Percentiles rank a stretch among this genome's conserved stretches.
phyloP scores from a whole-genome alignment of 768 basidiomycete genomes.

The Pleurotus giganteus region DNA sequence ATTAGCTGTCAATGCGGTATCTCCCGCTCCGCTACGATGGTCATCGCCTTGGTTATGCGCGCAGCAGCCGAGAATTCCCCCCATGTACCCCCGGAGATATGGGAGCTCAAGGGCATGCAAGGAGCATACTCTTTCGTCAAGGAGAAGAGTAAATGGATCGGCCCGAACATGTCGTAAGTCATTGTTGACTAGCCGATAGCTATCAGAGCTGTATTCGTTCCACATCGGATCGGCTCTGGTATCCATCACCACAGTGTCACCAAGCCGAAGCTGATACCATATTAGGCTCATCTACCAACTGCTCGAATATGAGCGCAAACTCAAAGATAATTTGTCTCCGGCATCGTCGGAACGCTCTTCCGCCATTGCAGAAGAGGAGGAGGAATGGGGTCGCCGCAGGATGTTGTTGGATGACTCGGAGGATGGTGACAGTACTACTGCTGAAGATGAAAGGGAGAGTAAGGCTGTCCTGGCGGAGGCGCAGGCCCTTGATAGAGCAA shows the following conservation, averaged over 20 bases:
- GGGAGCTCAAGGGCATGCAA: conserved; percentile 85
- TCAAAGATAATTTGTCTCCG: conserved; percentile 53
- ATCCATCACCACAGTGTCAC: not conserved
- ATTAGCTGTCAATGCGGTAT: conserved; percentile 90
- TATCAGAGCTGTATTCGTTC: conserved; percentile 7
- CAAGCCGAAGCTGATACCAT: conserved; percentile 18
- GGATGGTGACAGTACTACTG: conserved; percentile 16
- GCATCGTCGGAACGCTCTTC: conserved; percentile 55
- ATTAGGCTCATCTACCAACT: conserved; percentile 89
- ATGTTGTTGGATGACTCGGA: conserved; percentile 54
- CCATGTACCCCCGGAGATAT: conserved; percentile 69
- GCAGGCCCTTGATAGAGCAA: conserved; percentile 79
- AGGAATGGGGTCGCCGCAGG: conserved; percentile 78
- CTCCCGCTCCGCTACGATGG: conserved; percentile 85
- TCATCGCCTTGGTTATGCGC: conserved; percentile 91
- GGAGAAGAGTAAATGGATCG: conserved; percentile 81
- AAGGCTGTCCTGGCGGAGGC: conserved; percentile 71
- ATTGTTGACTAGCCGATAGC: conserved; percentile 13
- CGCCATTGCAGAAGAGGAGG: conserved; percentile 60
- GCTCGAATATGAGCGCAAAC: conserved; percentile 82
- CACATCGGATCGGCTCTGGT: conserved; percentile 12
- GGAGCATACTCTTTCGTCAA: conserved; percentile 89
- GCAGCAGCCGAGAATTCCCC: conserved; percentile 73
- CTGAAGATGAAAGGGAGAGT: conserved; percentile 52
- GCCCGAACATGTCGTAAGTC: conserved; percentile 94